Evolutionary conservation across 441 rosid genomes (phyloP), one percentile per base, ranked within the genome.

Genomic region (Metrosideros polymorpha): DNA sequence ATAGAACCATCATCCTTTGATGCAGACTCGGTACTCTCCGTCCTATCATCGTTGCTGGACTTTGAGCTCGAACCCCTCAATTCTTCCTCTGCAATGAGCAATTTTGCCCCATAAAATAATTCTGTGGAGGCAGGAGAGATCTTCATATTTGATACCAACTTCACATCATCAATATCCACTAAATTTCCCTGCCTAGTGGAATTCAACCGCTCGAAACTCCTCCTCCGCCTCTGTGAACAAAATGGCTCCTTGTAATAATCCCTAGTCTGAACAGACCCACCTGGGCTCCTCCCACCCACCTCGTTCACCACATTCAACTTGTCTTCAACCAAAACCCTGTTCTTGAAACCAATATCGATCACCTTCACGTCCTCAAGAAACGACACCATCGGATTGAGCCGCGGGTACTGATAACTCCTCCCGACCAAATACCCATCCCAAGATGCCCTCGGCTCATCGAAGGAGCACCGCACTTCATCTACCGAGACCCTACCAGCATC

Each of bases 51-150:
- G 32, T 91, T 90, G 7, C 89, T 82, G 12, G 94, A 89, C 89
- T 92, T 93, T 95, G 96, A 94, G 88, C 96, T 94, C 8, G 98
- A 94, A 90, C 91, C 95, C 89, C 93, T 92, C 86, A 90, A 85
- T 86, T 94, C 95, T 86, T 90, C 93, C 94, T 94, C 98, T 0
- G 96, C 93, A 63, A 94, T 92, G 84, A 95, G 88, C 90, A 94
- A 85, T 91, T 95, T 95, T 7, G 96, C 97, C 84, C 96, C 97
- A 47, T 94, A 96, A 87, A 94, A 94, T 87, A 95, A 86, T 43
- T 94, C 96, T 71, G 88, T 89, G 32, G 93, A 91, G 61, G 92
- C 93, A 88, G 95, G 93, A 30, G 95, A 90, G 53, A 93, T 92
- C 92, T 90, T 91, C 2, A 92, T 92, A 84, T 93, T 89, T 0